Conservation (phyloP, 139 green algal species). For the Pseudopediastrum boryanum region DNA sequence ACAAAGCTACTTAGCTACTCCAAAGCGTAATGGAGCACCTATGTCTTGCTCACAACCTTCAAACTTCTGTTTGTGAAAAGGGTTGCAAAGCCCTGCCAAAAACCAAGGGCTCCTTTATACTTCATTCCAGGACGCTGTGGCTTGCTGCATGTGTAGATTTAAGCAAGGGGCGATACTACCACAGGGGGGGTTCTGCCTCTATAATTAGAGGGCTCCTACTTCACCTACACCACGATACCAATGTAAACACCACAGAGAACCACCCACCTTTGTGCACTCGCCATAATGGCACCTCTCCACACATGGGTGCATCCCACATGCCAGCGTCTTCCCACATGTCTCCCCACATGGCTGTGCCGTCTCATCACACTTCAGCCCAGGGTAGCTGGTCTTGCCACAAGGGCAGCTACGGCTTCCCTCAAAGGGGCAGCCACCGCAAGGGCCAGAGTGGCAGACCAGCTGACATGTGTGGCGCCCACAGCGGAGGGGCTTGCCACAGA, state of each 20-base stretch:
- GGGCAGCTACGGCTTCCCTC: slow-evolving; percentile 71
- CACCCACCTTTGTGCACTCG: slow-evolving; percentile 46
- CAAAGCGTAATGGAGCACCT: too few relatives aligned
- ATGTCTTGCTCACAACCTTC: too few relatives aligned
- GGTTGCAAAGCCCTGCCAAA: too few relatives aligned
- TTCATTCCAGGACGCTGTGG: too few relatives aligned
- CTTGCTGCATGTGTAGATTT: too few relatives aligned
- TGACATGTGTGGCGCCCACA: slow-evolving; percentile 71
- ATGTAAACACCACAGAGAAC: too few relatives aligned
- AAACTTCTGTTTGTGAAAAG: too few relatives aligned
- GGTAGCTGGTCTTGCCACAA: slow-evolving; percentile 74
- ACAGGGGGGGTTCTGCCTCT: too few relatives aligned
- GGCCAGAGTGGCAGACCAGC: slow-evolving; percentile 59
- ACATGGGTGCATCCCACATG: slow-evolving; percentile 73
- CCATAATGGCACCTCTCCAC: slow-evolving; percentile 64
- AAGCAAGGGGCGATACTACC: too few relatives aligned
- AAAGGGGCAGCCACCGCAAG: slow-evolving; percentile 71
- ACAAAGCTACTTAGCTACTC: neutral
- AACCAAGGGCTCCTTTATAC: too few relatives aligned
- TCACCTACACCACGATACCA: too few relatives aligned
- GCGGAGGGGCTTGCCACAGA: slow-evolving; percentile 61
- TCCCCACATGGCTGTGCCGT: slow-evolving; percentile 70
- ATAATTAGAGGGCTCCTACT: too few relatives aligned
- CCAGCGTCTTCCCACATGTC: slow-evolving; percentile 83
- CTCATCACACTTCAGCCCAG: slow-evolving; percentile 53